Percentiles rank a stretch among this genome's conserved stretches.
phyloP scores from a whole-genome alignment of 345 rosid genomes.

The Citrus unshiu region DNA sequence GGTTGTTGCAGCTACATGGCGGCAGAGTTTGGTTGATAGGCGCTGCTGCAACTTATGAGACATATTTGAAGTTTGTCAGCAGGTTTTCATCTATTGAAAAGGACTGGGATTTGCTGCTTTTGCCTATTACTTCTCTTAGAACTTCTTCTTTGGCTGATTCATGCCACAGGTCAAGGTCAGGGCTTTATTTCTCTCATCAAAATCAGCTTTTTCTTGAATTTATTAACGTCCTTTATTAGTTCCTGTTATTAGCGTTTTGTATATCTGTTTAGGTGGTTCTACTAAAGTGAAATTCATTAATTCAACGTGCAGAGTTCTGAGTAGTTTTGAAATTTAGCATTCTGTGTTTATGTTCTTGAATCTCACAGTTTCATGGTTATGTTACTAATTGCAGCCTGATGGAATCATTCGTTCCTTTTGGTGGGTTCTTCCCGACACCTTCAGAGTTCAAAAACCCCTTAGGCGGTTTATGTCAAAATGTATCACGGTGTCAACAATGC shows the following conservation, averaged over 20 bases:
- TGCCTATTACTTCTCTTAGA: conserved; percentile 57
- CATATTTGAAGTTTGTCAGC: conserved; percentile 46
- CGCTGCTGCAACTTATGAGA: conserved; percentile 48
- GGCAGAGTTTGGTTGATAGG: conserved; percentile 68
- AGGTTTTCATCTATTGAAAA: conserved; percentile 59
- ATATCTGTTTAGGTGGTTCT: neutral
- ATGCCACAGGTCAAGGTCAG: conserved; percentile 67
- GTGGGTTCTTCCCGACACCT: conserved; percentile 73
- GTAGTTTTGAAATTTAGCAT: neutral
- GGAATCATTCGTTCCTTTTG: conserved; percentile 95
- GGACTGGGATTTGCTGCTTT: conserved; percentile 80
- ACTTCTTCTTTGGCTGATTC: conserved; percentile 45
- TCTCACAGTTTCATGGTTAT: conserved; percentile 12
- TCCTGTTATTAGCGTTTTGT: no score
- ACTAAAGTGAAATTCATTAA: neutral
- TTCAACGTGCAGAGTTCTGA: neutral
- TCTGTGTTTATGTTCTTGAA: neutral
- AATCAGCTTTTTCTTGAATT: neutral
- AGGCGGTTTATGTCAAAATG: conserved; percentile 29
- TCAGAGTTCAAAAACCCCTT: conserved; percentile 46
- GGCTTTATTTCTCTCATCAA: neutral
- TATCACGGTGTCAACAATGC: conserved; percentile 31
- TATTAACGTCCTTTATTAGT: neutral
- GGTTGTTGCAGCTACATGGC: conserved; percentile 35
- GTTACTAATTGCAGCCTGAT: conserved; percentile 56